phyloP scores from a whole-genome alignment of 2,329 filamentous ascomycete species.

The Alternaria rosae region DNA sequence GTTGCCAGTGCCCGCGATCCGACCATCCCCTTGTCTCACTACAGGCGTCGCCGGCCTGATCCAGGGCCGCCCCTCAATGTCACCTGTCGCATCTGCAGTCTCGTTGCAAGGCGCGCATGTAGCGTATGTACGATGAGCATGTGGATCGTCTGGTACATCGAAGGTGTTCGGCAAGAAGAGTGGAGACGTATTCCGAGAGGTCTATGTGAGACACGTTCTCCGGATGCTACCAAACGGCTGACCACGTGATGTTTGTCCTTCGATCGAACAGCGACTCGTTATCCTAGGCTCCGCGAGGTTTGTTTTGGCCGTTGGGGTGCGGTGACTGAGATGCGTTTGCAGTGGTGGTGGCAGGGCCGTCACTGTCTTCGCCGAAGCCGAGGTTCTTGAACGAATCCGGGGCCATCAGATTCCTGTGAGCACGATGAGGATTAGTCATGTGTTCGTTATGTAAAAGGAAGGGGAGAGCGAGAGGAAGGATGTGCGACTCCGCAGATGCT shows the following conservation, averaged over 20 bases:
- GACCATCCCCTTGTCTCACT: constrained; percentile 14
- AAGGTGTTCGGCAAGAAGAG: constrained; percentile 10
- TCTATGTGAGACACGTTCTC: constrained; percentile 29
- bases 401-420: constrained; percentile 83
- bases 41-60: neutral
- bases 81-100: constrained; percentile 36
- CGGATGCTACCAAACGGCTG: constrained; percentile 39
- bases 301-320: constrained; percentile 33
- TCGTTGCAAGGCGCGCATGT: constrained; percentile 8
- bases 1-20: constrained; percentile 5
- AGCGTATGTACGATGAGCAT: neutral
- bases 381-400: constrained; percentile 94
- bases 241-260: constrained; percentile 23
- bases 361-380: constrained; percentile 71
- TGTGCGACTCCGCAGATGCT: constrained; percentile 23
- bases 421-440: constrained; percentile 28
- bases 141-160: constrained; percentile 16
- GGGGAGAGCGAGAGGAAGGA: neutral
- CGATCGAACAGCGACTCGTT: constrained; percentile 27
- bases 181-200: constrained; percentile 8
- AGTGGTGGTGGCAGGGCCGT: constrained; percentile 26
- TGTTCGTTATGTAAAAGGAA: constrained; percentile 14
- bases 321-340: constrained; percentile 37
- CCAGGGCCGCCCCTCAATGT: constrained; percentile 27
- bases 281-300: constrained; percentile 33